Base-by-base conservation (phyloP, 1,284 basidiomycete species). In the Ustilago curta region DNA sequence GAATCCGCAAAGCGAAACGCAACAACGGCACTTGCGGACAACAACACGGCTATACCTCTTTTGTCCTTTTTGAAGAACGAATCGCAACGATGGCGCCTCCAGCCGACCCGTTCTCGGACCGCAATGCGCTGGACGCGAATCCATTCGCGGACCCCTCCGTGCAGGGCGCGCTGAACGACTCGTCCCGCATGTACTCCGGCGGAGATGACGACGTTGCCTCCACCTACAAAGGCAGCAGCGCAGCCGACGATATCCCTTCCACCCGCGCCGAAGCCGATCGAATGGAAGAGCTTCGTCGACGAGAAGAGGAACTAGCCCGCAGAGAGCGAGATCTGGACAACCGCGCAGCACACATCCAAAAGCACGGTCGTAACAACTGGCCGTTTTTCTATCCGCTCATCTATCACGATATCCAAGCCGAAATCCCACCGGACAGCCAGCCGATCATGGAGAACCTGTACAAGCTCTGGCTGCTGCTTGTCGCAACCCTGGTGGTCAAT, bases 311-410 rank as follows among this genome's bases (percentile, higher is more conserved):
- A 79, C 87, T 95, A n/a, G 90, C 91, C 80, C 87, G 90, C 70
- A 87, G 93, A 74, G 93, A 94, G 84, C 86, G 88, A 32, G 91
- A 93, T 65, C 88, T 94, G 57, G 88, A 83, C 21, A 76, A 79
- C 16, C 77, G 84, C 42, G 83, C 85, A 19, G 91, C 93, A 45
- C 88, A 92, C 79, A 90, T 95, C 68, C 89, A 91, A 77, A 89
- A 87, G 66, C 90, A 92, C 83, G 94, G 94, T 42, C 90, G 91
- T 75, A 95, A 92, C 85, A 96, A 96, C 85, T 96, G 92, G 91
- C 94, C 94, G 21, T 90, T 90, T 21, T 94, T 95, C 88, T 95
- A 91, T 83, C 96, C 95, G 21, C 87, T 99, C 79, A 91, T 98
- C 83, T 97, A 91, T 87, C 96, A 98, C 86, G 92, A 93, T 64